Base-by-base conservation (phyloP, 805 yeast species). In the Scheffersomyces lignosus region DNA sequence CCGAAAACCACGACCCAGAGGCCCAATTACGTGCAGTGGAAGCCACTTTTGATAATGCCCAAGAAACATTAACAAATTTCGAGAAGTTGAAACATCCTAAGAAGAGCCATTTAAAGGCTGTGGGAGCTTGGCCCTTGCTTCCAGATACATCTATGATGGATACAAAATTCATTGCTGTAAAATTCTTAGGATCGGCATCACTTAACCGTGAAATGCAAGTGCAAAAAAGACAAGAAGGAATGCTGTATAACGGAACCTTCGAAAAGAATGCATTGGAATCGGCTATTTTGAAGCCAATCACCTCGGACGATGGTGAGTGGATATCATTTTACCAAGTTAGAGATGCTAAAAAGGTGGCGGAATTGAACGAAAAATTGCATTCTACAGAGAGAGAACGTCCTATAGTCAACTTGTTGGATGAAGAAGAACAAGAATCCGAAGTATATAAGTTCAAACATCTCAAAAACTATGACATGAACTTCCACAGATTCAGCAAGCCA, bases 101-200 rank as follows among this genome's bases (percentile, higher is more conserved):
- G 18, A 87, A 82, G 64, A 83, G 76, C 53, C 70, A 77, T 38
- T 63, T 88, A 34, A 80, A 73, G 37, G 96, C 96, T 0, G 89
- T 82, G 15, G 74, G 72, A 41, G 72, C 88, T 1, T 87, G 89
- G 87, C 82, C 83, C 17, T 66, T 93, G 18, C 66, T 90, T 44
- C 99, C 99, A 5, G 97, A 93, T 60, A 80, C 93, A 7, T 81
- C 91, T n/a, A 77, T 86, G 73, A 72, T 88, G 75, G 99, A 93
- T 61, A 81, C 87, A 48, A 77, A 73, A 35, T 88, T 75, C 52
- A 66, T 78, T 51, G 71, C 80, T 22, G 65, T 87, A 29, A 85
- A 82, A 57, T 77, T 87, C 48, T 54, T 71, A 4, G 81, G 81
- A 4, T 70, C 79, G 8, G 81, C 83, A 3, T 73, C 80, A 2